These are phyloP conservation scores for Escovopsis weberi DNA, from an alignment of 2,329 filamentous ascomycete species.

Conservation along the genomic window DNA sequence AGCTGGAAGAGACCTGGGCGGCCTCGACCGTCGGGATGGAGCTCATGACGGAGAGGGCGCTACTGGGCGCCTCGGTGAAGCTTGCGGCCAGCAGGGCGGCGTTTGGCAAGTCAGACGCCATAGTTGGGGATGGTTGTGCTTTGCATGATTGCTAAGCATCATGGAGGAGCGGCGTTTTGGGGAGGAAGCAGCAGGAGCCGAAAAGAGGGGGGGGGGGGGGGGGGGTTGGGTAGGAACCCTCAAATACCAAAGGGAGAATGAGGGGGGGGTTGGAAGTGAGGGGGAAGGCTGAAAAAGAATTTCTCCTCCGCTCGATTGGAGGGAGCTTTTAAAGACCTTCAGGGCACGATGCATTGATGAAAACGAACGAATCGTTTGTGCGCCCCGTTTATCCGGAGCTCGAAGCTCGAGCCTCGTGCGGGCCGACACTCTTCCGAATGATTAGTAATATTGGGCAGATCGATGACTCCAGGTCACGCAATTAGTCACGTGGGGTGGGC, in stretches of 20 bases:
- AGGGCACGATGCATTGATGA: too few species aligned
- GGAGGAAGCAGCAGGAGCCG: constrained; percentile 9
- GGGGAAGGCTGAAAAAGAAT: too few species aligned
- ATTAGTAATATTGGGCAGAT: background rate
- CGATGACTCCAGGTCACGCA: background rate
- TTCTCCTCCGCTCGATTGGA: too few species aligned
- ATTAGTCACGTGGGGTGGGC: background rate
- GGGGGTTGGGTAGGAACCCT: constrained; percentile 3
- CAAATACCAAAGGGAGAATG: background rate
- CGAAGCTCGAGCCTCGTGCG: too few species aligned
- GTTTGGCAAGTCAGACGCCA: constrained; percentile 27
- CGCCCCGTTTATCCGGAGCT: background rate
- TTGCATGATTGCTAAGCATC: constrained; percentile 21
- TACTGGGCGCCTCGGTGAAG: constrained; percentile 16
- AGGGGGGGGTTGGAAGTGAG: too few species aligned
- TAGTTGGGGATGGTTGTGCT: constrained; percentile 18
- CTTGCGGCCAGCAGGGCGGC: constrained; percentile 16
- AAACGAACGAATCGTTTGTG: too few species aligned
- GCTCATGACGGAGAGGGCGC: constrained; percentile 24
- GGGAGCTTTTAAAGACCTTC: background rate
- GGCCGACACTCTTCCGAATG: too few species aligned
- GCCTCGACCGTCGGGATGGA: constrained; percentile 16
- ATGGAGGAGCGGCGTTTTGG: constrained; percentile 12
- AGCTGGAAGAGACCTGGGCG: constrained; percentile 23
- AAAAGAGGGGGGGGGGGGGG: constrained; percentile 7